These are phyloP conservation scores for Thermomucor indicae-seudaticae DNA, from an alignment of 371 early-diverging fungal genomes.

Conservation along the genomic window DNA sequence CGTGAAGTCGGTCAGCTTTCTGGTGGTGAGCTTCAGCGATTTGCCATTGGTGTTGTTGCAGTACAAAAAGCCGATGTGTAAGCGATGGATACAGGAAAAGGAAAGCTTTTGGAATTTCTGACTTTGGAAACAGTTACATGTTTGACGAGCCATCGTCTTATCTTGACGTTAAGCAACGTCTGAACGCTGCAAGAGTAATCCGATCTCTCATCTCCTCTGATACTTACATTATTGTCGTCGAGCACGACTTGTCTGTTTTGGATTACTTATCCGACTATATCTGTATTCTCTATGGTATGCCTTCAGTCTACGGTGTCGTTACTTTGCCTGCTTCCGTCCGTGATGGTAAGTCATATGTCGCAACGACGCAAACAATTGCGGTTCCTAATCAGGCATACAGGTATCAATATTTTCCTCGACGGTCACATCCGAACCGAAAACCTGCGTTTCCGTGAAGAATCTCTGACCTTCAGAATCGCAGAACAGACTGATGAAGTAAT, in stretches of 20 bases:
- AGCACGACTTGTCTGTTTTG: conserved; percentile 99
- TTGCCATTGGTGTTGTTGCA: conserved; percentile 92
- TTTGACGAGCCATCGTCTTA: conserved; percentile 99
- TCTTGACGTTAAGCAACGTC: conserved; percentile 99
- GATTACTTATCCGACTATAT: conserved; percentile 99
- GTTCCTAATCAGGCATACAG: too few relatives aligned
- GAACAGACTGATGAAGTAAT: conserved; percentile 67
- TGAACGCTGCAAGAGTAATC: conserved; percentile 96
- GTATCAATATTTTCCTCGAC: conserved; percentile 99
- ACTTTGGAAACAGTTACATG: too few relatives aligned
- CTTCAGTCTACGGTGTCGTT: conserved; percentile 99
- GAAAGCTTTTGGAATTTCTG: conserved; percentile 2
- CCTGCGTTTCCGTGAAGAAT: conserved; percentile 98
- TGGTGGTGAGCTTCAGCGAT: conserved; percentile 99
- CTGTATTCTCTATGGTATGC: conserved; percentile 98
- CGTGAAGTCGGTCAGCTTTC: conserved; percentile 94
- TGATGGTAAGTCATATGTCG: conserved; percentile 65
- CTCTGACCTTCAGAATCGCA: conserved; percentile 92
- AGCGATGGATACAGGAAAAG: conserved; percentile 4
- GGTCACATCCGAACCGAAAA: conserved; percentile 99
- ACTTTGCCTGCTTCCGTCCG: conserved; percentile 98
- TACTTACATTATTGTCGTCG: conserved; percentile 96
- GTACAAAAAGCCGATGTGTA: conserved; percentile 92
- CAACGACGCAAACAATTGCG: background rate
- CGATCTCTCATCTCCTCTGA: conserved; percentile 76